phyloP scores from a whole-genome alignment of 1,284 basidiomycete species.

The Takashimella tepidaria region DNA sequence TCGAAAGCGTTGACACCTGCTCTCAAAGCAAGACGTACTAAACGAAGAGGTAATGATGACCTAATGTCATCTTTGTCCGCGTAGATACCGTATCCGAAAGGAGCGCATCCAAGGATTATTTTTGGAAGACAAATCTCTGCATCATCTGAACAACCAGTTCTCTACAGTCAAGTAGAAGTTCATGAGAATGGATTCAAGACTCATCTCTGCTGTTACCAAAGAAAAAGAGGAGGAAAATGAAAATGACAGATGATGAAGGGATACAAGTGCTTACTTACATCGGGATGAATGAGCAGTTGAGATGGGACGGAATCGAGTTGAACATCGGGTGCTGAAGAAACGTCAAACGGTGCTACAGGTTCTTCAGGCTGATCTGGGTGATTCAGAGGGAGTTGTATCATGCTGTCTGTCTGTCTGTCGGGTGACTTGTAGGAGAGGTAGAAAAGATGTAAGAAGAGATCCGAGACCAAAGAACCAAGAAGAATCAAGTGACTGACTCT shows the following conservation, averaged over 20 bases:
- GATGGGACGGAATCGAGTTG: conserved; percentile 21
- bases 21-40: conserved; percentile 70
- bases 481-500: too few species aligned
- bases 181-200: too few species aligned
- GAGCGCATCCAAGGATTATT: conserved; percentile 62
- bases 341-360: conserved; percentile 19
- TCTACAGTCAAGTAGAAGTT: not conserved
- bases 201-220: too few species aligned
- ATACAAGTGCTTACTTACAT: not conserved
- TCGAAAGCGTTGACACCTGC: conserved; percentile 90
- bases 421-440: not conserved
- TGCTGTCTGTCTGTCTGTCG: too few species aligned
- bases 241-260: not conserved
- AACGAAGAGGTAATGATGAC: conserved; percentile 60
- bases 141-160: not conserved
- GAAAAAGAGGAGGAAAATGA: too few species aligned
- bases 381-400: conserved; percentile 15
- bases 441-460: not conserved
- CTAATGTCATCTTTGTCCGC: conserved; percentile 60
- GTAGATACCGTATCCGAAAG: conserved; percentile 66
- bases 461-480: too few species aligned
- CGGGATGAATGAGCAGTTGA: conserved; percentile 18
- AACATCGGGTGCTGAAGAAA: conserved; percentile 16
- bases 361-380: conserved; percentile 39
- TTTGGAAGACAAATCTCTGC: conserved; percentile 49